Base-by-base conservation (phyloP, 768 basidiomycete species). In the Suillus occidentalis region DNA sequence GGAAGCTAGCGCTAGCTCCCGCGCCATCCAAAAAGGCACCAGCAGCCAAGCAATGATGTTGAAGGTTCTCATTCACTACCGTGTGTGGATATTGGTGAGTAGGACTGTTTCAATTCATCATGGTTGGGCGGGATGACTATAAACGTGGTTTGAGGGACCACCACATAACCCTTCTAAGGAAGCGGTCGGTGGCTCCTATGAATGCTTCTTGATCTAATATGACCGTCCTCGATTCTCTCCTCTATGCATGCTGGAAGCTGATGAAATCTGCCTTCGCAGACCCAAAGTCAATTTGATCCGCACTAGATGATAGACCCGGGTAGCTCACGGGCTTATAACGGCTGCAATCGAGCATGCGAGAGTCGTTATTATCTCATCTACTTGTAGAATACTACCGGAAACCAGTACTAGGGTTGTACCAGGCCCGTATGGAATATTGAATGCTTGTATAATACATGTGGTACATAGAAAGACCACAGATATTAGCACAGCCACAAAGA, bases 201-300 rank as follows among this genome's bases (percentile, higher is more conserved):
- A 86, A 77, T 76, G 67, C 75, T 82, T 83, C 92, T 94, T 94
- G 92, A 94, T 94, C 92, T 94, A 94, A 94, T 93, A 89, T 93
- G 92, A 94, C 84, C 56, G 31, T 56, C 25, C 52, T 39, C 78
- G 16, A 56, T 9, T n/a, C 31, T 63, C 39, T 16, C 5, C 1
- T 20, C 1, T 13, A 20, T 31, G 36, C 28, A 43, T n/a, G 8
- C 34, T 4, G 34, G 49, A 40, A 64, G n/a, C 65, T 76, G 57
- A 75, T 40, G 16, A 28, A 40, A 18, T 28, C 8, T 40, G 8
- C 22, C 14, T 40, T 40, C 18, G 10, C 22, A 58, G 57, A 18
- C 40, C 22, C 20, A 12, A 36, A n/a, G 34, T 20, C 18, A 31
- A 20, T 22, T 58, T 14, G 14, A 58, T 18, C 22, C 18, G 57